Conservation (phyloP, 2,329 filamentous ascomycete genomes). For the Catunica adiposa region DNA sequence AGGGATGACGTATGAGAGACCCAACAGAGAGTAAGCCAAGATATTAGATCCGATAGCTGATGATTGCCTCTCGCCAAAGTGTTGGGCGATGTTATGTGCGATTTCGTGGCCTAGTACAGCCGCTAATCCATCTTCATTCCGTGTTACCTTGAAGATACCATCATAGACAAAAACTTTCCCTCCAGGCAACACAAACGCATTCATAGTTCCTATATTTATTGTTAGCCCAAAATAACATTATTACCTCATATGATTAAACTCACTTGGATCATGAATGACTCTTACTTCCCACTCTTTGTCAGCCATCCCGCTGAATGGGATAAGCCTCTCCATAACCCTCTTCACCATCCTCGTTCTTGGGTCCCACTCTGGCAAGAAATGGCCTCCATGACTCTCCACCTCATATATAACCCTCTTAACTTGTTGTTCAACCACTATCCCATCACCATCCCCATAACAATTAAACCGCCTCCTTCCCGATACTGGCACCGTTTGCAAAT, state of each 20-base stretch:
- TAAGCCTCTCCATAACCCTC: conserved; percentile 47
- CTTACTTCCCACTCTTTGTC: conserved; percentile 51
- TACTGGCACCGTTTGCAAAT: conserved; percentile 57
- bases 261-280: conserved; percentile 51
- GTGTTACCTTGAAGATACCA: conserved; percentile 52
- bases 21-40: conserved; percentile 32
- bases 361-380: conserved; percentile 44
- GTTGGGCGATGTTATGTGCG: conserved; percentile 56
- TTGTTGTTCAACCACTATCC: conserved; percentile 35
- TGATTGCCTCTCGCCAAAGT: conserved; percentile 47
- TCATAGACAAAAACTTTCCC: conserved; percentile 69
- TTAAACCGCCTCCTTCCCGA: conserved; percentile 61
- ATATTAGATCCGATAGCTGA: conserved; percentile 35
- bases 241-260: conserved; percentile 16
- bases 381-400: conserved; percentile 32
- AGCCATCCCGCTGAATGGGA: conserved; percentile 47
- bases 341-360: conserved; percentile 36
- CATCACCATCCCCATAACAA: conserved; percentile 32
- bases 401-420: conserved; percentile 41
- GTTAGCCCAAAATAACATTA: background rate
- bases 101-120: conserved; percentile 68
- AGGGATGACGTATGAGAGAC: conserved; percentile 30
- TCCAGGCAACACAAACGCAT: conserved; percentile 63
- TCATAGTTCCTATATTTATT: conserved; percentile 32
- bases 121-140: conserved; percentile 52